Conservation (phyloP, 1,139 yeast genomes). For the Yamadazyma sp. region DNA sequence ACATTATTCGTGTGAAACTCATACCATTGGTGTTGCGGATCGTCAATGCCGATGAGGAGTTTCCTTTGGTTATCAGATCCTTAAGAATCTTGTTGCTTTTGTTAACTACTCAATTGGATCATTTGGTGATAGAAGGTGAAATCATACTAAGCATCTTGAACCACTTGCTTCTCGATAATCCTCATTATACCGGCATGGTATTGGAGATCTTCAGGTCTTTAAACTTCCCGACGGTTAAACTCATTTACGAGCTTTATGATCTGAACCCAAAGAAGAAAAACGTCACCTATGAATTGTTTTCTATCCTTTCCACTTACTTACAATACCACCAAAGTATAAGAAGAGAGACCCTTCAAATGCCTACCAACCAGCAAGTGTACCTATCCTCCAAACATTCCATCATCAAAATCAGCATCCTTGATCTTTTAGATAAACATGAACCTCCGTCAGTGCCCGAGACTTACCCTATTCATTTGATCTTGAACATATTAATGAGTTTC, state of each 20-base stretch:
- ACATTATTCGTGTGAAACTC: conserved; percentile 61
- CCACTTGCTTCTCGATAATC: conserved; percentile 49
- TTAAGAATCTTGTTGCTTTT: conserved; percentile 67
- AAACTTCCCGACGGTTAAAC: conserved; percentile 52
- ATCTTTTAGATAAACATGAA: conserved; percentile 74
- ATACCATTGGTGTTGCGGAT: conserved; percentile 76
- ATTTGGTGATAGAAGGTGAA: conserved; percentile 74
- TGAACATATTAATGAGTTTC: conserved; percentile 52
- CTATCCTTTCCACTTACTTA: conserved; percentile 38
- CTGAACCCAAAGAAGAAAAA: conserved; percentile 55
- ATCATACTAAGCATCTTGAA: conserved; percentile 73
- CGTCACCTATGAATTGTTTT: conserved; percentile 59
- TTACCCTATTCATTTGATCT: conserved; percentile 61
- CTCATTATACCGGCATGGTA: conserved; percentile 69
- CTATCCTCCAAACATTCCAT: conserved; percentile 28
- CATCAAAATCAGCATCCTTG: conserved; percentile 61
- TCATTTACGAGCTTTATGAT: conserved; percentile 66
- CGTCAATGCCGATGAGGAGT: conserved; percentile 55
- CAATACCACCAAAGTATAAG: conserved; percentile 33
- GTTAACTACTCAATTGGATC: conserved; percentile 57
- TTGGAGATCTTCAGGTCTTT: conserved; percentile 69
- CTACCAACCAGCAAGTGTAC: conserved; percentile 10
- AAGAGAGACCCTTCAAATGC: conserved; percentile 22
- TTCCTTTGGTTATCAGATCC: conserved; percentile 70
- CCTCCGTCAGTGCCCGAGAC: conserved; percentile 61